Conservation (phyloP, 495 filamentous ascomycete species). For the Melanomma pulvis-pyrius region DNA sequence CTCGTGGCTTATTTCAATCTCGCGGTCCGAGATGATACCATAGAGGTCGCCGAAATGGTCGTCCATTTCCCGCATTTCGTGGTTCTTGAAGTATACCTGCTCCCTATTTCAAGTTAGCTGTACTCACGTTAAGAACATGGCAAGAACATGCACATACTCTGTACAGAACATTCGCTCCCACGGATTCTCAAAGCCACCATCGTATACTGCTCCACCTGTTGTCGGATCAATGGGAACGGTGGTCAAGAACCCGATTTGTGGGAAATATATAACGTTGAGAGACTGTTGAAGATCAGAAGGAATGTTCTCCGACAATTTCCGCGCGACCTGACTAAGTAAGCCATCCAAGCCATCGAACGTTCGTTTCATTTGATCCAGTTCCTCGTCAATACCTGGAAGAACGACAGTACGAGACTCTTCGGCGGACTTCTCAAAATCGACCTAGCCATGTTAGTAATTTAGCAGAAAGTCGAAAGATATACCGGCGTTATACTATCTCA, state of each 20-base stretch:
- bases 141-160: constrained; percentile 42
- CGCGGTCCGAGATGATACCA: constrained; percentile 81
- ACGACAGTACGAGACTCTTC: constrained; percentile 76
- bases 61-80: constrained; percentile 82
- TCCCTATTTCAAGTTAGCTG: constrained; percentile 38
- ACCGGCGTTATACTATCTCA: constrained; percentile 61
- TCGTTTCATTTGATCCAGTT: constrained; percentile 77
- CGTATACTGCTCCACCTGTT: constrained; percentile 65
- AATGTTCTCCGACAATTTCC: constrained; percentile 53
- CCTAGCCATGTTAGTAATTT: constrained; percentile 43
- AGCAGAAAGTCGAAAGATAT: not conserved
- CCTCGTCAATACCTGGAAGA: constrained; percentile 68
- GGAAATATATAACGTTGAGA: constrained; percentile 83
- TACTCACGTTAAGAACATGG: not conserved
- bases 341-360: constrained; percentile 75
- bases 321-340: constrained; percentile 58
- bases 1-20: constrained; percentile 85
- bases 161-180: constrained; percentile 84
- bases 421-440: constrained; percentile 81
- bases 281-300: constrained; percentile 63
- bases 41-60: constrained; percentile 82
- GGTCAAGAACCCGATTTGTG: constrained; percentile 88
- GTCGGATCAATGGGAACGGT: constrained; percentile 67
- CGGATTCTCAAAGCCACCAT: constrained; percentile 58
- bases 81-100: constrained; percentile 84